A percentile compares a stretch with the other conserved stretches of the same genome.
Conservation (phyloP, 2,329 filamentous ascomycete species). For the Diaporthe ampelina region DNA sequence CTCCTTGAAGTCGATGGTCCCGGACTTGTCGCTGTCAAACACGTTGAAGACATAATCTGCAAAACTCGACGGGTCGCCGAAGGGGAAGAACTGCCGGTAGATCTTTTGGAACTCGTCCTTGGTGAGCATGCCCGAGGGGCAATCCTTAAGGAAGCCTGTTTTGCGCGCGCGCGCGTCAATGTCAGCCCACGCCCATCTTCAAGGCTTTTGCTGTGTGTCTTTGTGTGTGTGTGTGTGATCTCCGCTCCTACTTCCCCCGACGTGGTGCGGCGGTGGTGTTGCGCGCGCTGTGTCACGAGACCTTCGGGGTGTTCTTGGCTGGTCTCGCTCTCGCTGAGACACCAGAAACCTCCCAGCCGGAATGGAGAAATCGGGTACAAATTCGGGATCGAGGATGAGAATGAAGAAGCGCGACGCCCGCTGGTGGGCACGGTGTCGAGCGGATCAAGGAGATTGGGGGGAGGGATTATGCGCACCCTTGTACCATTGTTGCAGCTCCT, state of each 20-base stretch:
- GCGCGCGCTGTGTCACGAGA: slow-evolving; percentile 1
- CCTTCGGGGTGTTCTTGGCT: not conserved
- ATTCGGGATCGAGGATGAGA: slow-evolving; percentile 14
- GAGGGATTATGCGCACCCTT: slow-evolving; percentile 76
- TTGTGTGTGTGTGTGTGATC: not conserved
- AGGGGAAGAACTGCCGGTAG: slow-evolving; percentile 99
- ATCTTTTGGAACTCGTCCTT: slow-evolving; percentile 99
- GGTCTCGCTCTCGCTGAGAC: not conserved
- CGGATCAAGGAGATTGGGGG: not conserved
- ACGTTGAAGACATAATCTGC: slow-evolving; percentile 99
- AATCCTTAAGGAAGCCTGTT: slow-evolving; percentile 96
- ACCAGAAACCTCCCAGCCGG: not conserved
- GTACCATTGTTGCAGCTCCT: slow-evolving; percentile 99
- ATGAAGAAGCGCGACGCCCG: not conserved
- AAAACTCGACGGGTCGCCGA: slow-evolving; percentile 96
- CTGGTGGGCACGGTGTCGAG: not conserved
- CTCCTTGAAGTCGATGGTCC: slow-evolving; percentile 99
- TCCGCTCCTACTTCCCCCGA: not conserved
- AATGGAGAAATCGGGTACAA: not conserved
- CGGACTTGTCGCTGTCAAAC: slow-evolving; percentile 97
- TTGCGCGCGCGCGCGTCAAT: slow-evolving; percentile 19
- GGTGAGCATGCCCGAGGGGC: slow-evolving; percentile 94
- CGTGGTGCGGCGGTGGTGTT: not conserved
- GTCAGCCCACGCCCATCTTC: not conserved
- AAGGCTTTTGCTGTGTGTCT: not conserved